Evolutionary conservation across 176 grass and related monocot genomes (phyloP).

Genomic region (Neostapfia colusana): DNA sequence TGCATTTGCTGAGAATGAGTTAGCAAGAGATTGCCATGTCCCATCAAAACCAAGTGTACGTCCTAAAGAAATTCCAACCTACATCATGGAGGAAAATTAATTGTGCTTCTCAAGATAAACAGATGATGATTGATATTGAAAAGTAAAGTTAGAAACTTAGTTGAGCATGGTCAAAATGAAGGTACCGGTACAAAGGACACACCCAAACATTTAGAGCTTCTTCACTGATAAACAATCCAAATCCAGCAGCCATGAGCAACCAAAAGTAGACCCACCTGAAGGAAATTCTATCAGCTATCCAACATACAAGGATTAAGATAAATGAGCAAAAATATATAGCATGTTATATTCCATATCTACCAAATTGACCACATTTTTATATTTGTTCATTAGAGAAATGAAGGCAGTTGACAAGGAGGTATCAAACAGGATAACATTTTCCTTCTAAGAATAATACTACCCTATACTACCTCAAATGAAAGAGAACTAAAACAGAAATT

Average conservation of each 20-base stretch:
- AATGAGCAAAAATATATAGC: background rate
- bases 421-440: background rate
- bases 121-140: conserved; percentile 12
- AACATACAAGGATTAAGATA: background rate
- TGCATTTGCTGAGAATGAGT: conserved; percentile 70
- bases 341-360: background rate
- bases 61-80: conserved; percentile 90
- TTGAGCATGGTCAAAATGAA: conserved; percentile 47
- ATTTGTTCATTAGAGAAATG: conserved; percentile 8
- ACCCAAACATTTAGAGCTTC: conserved; percentile 95
- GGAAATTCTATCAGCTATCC: conserved; percentile 20
- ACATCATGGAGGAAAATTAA: conserved; percentile 24
- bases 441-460: background rate
- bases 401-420: background rate
- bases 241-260: conserved; percentile 88
- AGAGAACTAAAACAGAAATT: conserved; percentile 16
- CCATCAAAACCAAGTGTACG: conserved; percentile 78
- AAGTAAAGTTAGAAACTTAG: conserved; percentile 24
- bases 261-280: conserved; percentile 94
- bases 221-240: conserved; percentile 87
- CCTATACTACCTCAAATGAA: background rate
- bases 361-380: background rate
- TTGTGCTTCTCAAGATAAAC: conserved; percentile 22
- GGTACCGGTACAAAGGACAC: conserved; percentile 75
- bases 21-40: conserved; percentile 68